Base-by-base conservation (phyloP, 2,329 filamentous ascomycete genomes). In the Colletotrichum spaethianum region DNA sequence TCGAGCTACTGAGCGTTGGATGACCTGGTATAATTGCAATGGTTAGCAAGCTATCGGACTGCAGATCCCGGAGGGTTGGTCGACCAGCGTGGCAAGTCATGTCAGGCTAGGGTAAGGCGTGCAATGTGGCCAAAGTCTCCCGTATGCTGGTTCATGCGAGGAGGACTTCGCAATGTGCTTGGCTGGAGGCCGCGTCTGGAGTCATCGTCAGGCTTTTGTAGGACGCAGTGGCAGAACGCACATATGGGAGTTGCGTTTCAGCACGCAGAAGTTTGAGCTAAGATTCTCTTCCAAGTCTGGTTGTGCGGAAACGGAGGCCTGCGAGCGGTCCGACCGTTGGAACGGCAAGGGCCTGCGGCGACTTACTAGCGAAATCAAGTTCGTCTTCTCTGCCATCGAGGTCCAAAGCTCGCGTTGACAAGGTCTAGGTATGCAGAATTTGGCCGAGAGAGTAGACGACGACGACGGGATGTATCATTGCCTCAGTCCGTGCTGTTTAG, bases 221-320 rank as follows among this genome's bases (percentile, higher is more conserved):
- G 57, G 16, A 44, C 44, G 57, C 63, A 18, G 44, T 31, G n/a
- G 11, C 28, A 44, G 55, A 14, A 31, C 33, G 52, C 28, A 26
- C 28, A 31, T 20, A 38, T 52, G 33, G 64, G 44, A 33, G 23
- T 40, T 31, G 36, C 56, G 64, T 68, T 68, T 72, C 64, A 66
- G 20, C 63, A 57, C 1, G 28, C n/a, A 31, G 36, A 63, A 55
- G 63, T 63, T 42, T 59, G 60, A 57, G 56, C 48, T 33, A 48
- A 18, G 56, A 55, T n/a, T 31, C 55, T 67, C 4, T 56, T 62
- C 48, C 20, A n/a, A 4, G n/a, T 59, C 26, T 26, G 61, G 38
- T 31, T 36, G 42, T 53, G 64, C 52, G 40, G 14, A 31, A 11
- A 9, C 8, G n/a, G 23, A 38, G 46, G 36, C 14, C 46, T 26